phyloP scores from a whole-genome alignment of 73 alveolate species.

The Paramecium bursaria region DNA sequence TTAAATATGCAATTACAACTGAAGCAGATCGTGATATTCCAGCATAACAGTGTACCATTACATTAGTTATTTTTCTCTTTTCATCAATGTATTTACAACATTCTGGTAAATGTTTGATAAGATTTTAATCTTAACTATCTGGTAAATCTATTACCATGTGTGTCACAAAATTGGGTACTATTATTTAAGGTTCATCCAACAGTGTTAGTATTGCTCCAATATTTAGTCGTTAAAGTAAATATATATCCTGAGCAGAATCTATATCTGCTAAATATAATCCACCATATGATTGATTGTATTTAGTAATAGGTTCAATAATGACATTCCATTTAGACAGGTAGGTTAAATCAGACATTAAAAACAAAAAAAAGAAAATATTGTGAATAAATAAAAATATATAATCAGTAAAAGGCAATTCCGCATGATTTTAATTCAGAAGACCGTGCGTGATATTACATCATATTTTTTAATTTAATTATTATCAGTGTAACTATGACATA shows the following conservation, averaged over 20 bases:
- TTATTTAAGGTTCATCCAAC: background rate
- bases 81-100: background rate
- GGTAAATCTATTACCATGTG: background rate
- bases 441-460: conserved; percentile 67
- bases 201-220: background rate
- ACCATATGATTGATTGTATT: background rate
- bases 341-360: too few relatives aligned
- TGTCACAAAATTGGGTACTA: background rate
- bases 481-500: conserved; percentile 64
- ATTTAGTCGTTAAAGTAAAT: conserved; percentile 20
- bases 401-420: conserved; percentile 65
- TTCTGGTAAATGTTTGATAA: background rate
- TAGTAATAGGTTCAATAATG: background rate
- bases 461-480: background rate
- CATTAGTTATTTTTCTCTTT: conserved; percentile 1
- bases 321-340: conserved; percentile 15
- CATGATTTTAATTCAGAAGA: conserved; percentile 59
- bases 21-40: conserved; percentile 74
- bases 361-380: background rate
- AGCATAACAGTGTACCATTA: conserved; percentile 72
- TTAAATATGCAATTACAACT: conserved; percentile 71
- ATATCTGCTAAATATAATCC: conserved; percentile 21
- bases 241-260: background rate
- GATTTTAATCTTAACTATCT: background rate
- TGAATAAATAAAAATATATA: conserved; percentile 16